A percentile compares a stretch with the other conserved stretches of the same genome.
These are phyloP conservation scores for Baorangia bicolor DNA, from an alignment of 768 basidiomycete genomes.

Conservation along the genomic window DNA sequence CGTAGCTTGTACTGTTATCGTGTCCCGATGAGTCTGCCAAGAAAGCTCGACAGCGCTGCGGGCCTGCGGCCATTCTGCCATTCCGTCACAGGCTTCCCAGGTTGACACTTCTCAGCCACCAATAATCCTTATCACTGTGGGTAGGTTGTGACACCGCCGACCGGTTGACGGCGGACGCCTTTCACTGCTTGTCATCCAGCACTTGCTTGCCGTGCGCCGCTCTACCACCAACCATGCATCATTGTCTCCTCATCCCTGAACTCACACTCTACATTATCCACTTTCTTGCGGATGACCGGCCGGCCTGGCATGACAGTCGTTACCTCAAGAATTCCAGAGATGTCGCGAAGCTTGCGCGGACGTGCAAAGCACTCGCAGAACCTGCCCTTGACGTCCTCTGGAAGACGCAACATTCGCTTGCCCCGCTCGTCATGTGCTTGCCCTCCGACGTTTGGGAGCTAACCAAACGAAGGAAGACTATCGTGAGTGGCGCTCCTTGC, in stretches of 20 bases:
- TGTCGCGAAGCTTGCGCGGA: constrained; percentile 28
- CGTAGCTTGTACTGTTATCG: no score
- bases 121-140: background rate
- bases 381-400: constrained; percentile 33
- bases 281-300: constrained; percentile 23
- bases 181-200: background rate
- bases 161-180: background rate
- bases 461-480: constrained; percentile 12
- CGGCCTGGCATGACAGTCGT: constrained; percentile 12
- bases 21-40: no score
- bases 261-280: constrained; percentile 25
- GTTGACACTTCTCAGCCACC: constrained; percentile 1
- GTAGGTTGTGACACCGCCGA: background rate
- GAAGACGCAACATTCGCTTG: constrained; percentile 29
- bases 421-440: constrained; percentile 30
- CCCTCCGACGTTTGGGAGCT: constrained; percentile 27
- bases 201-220: background rate
- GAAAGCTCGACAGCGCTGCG: no score
- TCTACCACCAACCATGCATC: constrained; percentile 23
- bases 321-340: constrained; percentile 22
- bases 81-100: background rate
- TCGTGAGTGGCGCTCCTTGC: constrained; percentile 20
- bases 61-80: background rate
- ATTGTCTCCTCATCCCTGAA: constrained; percentile 31
- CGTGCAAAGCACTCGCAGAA: constrained; percentile 29